phyloP scores from a whole-genome alignment of 495 filamentous ascomycete genomes.

The Penicillium nucicola region DNA sequence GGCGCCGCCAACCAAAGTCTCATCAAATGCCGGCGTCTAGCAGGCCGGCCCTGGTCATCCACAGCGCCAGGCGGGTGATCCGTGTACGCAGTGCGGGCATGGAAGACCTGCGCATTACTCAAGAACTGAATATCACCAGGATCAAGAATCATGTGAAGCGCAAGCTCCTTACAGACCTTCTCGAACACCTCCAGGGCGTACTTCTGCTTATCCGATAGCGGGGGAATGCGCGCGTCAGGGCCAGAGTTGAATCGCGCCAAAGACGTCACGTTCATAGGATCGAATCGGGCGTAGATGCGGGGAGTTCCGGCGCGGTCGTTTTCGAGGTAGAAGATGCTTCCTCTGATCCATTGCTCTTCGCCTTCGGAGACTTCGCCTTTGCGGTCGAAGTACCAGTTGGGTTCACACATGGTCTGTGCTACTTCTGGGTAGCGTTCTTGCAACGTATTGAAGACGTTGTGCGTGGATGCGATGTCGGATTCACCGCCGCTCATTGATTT shows the following conservation, averaged over 20 bases:
- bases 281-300: conserved; percentile 49
- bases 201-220: conserved; percentile 57
- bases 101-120: conserved; percentile 61
- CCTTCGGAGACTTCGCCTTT: conserved; percentile 73
- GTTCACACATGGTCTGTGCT: conserved; percentile 61
- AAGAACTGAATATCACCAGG: conserved; percentile 73
- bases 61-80: conserved; percentile 51
- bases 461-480: conserved; percentile 71
- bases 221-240: conserved; percentile 49
- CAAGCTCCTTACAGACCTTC: conserved; percentile 56
- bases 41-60: conserved; percentile 30
- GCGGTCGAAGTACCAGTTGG: conserved; percentile 86
- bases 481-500: conserved; percentile 75
- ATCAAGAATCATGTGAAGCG: conserved; percentile 69
- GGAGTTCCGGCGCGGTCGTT: conserved; percentile 32
- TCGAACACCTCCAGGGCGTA: conserved; percentile 60
- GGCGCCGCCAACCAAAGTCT: conserved; percentile 74
- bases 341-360: conserved; percentile 68
- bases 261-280: conserved; percentile 68
- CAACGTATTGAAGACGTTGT: conserved; percentile 74
- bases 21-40: conserved; percentile 68
- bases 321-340: conserved; percentile 68
- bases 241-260: conserved; percentile 59
- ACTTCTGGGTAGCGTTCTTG: conserved; percentile 73
- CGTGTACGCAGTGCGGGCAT: conserved; percentile 61